phyloP scores from a whole-genome alignment of 768 basidiomycete species.

The Stropharia rugosoannulata region DNA sequence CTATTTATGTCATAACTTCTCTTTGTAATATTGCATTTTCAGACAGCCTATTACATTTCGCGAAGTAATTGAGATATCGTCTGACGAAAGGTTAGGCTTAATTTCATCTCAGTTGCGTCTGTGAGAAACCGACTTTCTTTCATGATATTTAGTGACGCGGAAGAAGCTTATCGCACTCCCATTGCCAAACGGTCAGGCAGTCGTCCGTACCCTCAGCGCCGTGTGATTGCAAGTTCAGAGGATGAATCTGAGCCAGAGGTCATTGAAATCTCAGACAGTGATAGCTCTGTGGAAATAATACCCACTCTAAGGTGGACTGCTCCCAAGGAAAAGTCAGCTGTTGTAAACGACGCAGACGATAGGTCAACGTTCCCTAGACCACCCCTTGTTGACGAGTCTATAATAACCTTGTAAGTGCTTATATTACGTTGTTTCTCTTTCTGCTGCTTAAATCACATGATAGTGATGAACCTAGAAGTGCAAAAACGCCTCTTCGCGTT shows the following conservation, averaged over 20 bases:
- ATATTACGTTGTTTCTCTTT: not conserved
- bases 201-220: constrained; percentile 19
- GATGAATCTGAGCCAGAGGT: constrained; percentile 23
- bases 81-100: constrained; percentile 21
- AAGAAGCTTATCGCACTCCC: not conserved
- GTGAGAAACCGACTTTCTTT: not conserved
- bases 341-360: not conserved
- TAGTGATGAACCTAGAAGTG: constrained; percentile 49
- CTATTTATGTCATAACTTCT: not conserved
- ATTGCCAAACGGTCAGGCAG: not conserved
- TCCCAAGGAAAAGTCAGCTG: not conserved
- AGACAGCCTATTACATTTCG: constrained; percentile 6
- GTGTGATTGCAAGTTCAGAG: constrained; percentile 35
- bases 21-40: not conserved
- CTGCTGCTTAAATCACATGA: not conserved
- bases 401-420: constrained; percentile 30
- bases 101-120: not conserved
- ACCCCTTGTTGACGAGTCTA: constrained; percentile 24
- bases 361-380: not conserved
- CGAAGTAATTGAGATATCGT: constrained; percentile 57
- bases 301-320: not conserved
- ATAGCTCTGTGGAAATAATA: constrained; percentile 18
- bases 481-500: constrained; percentile 42
- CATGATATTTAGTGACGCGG: not conserved
- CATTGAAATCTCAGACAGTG: constrained; percentile 25